These are phyloP conservation scores for Cladosporium sp. DNA, from an alignment of 2,329 filamentous ascomycete species.

Conservation along the genomic window DNA sequence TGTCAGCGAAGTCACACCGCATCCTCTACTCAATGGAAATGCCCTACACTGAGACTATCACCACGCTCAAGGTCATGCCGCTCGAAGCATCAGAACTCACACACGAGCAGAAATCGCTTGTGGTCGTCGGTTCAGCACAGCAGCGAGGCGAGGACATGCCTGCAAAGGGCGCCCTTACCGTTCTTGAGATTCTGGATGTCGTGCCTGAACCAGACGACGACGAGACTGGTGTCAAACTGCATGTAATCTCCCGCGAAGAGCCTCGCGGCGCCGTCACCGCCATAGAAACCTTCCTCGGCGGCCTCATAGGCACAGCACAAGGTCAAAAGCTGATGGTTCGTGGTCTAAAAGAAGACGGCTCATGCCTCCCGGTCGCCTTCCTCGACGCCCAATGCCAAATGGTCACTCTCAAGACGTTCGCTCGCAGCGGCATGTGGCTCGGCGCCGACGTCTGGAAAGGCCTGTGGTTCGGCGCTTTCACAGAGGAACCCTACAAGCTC, in stretches of 20 bases:
- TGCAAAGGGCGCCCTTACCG: conserved; percentile 79
- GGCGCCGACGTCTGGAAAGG: conserved; percentile 91
- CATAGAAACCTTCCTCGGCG: conserved; percentile 72
- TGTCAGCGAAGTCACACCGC: conserved; percentile 75
- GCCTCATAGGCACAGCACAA: conserved; percentile 88
- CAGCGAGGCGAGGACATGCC: conserved; percentile 89
- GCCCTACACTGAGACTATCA: conserved; percentile 72
- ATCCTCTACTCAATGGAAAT: conserved; percentile 75
- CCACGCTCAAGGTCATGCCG: conserved; percentile 78
- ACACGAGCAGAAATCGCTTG: conserved; percentile 77
- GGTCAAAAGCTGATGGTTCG: conserved; percentile 97
- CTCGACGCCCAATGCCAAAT: conserved; percentile 97
- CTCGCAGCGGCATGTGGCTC: conserved; percentile 79
- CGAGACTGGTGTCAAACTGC: conserved; percentile 82
- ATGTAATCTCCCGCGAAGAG: conserved; percentile 84
- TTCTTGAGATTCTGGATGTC: conserved; percentile 88
- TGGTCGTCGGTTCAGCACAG: conserved; percentile 82
- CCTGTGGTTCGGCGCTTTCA: conserved; percentile 94
- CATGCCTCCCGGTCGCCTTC: conserved; percentile 89
- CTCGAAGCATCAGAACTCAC: conserved; percentile 90
- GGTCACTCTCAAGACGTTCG: conserved; percentile 78
- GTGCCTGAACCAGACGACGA: conserved; percentile 84
- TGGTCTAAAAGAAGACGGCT: conserved; percentile 92
- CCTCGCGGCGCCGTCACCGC: conserved; percentile 91
- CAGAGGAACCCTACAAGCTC: conserved; percentile 96